These are phyloP conservation scores for Rhamnella rubrinervis DNA, from an alignment of 331 rosid genomes.

Conservation along the genomic window DNA sequence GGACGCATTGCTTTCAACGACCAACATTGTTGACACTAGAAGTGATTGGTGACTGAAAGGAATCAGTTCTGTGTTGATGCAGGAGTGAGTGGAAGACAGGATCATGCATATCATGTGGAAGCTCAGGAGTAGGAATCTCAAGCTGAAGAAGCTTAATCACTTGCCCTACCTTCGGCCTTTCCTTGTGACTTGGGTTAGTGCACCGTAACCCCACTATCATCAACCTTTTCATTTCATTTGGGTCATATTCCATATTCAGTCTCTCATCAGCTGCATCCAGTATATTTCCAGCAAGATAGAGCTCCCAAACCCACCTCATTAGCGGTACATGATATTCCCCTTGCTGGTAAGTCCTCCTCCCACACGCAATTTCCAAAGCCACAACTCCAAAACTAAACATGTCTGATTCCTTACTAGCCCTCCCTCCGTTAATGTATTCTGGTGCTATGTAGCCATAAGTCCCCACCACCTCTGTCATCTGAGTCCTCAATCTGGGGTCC, in stretches of 20 bases:
- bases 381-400: slow-evolving; percentile 12
- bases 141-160: slow-evolving; percentile 6
- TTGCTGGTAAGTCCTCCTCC: slow-evolving; percentile 4
- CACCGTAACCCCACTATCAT: slow-evolving; percentile 6
- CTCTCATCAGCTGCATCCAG: slow-evolving; percentile 1
- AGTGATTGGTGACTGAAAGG: background rate
- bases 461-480: background rate
- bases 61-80: background rate
- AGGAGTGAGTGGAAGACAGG: background rate
- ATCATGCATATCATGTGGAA: slow-evolving; percentile 10
- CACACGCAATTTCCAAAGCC: slow-evolving; percentile 9
- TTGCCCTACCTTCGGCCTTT: background rate
- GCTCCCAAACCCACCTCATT: background rate
- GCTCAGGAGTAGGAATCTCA: background rate
- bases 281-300: background rate
- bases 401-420: background rate
- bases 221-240: slow-evolving; percentile 2
- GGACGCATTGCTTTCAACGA: no score
- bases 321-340: background rate
- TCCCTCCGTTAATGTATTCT: background rate
- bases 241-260: background rate
- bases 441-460: slow-evolving; percentile 8
- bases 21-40: no score
- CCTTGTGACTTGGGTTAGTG: background rate
- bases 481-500: slow-evolving; percentile 2